Conservation (phyloP, 2,329 filamentous ascomycete species). For the Teratosphaeriaceae sp. region DNA sequence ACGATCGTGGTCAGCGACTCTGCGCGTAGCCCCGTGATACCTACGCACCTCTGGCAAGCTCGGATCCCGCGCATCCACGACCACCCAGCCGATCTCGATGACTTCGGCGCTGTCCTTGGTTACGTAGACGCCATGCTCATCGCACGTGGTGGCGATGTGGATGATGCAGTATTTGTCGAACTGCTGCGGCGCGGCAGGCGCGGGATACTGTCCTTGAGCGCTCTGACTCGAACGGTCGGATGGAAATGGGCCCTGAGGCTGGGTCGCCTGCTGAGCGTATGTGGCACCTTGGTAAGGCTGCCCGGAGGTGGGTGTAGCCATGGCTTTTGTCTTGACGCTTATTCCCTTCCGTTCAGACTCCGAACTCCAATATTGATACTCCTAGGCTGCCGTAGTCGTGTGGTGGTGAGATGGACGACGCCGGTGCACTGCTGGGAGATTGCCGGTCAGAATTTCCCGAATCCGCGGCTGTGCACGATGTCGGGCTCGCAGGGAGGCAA, state of each 20-base stretch:
- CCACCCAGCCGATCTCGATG: conserved; percentile 97
- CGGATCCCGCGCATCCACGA: conserved; percentile 39
- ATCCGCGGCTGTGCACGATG: too few species aligned
- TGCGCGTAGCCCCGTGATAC: too few species aligned
- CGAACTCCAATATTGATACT: not conserved
- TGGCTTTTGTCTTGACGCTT: conserved; percentile 8
- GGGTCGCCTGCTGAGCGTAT: conserved; percentile 7
- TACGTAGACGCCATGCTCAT: conserved; percentile 98
- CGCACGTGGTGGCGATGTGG: conserved; percentile 96
- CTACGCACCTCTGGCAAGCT: conserved; percentile 26
- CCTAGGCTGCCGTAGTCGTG: not conserved
- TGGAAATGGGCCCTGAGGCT: conserved; percentile 6
- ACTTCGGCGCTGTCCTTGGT: conserved; percentile 99
- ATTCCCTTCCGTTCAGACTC: too few species aligned
- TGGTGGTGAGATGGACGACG: too few species aligned
- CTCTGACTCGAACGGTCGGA: conserved; percentile 2
- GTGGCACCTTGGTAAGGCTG: conserved; percentile 13
- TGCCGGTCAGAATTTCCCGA: too few species aligned
- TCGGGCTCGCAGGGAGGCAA: too few species aligned
- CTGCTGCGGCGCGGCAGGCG: conserved; percentile 28
- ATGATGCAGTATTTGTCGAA: conserved; percentile 96
- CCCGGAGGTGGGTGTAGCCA: conserved; percentile 18
- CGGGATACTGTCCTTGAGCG: conserved; percentile 8
- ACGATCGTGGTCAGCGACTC: too few species aligned
- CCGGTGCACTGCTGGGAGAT: too few species aligned